A percentile compares a stretch with the other conserved stretches of the same genome.
Conservation (phyloP, 768 basidiomycete species). For the Termitomyces sp. region DNA sequence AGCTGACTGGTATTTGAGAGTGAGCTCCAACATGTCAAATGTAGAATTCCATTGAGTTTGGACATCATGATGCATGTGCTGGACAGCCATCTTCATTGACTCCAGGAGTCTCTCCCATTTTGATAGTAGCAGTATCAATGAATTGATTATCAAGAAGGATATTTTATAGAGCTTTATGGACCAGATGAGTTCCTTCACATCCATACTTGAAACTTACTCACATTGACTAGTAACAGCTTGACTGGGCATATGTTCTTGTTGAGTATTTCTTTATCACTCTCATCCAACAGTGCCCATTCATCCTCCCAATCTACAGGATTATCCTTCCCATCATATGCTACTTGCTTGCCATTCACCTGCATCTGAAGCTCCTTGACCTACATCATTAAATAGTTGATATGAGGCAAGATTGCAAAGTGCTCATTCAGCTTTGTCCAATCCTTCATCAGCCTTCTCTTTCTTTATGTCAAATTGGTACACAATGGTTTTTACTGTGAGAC, state of each 20-base stretch:
- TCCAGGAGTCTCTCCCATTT: background rate
- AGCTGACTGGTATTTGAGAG: constrained; percentile 20
- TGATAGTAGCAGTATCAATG: constrained; percentile 8
- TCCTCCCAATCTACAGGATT: constrained; percentile 20
- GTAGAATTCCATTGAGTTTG: constrained; percentile 26
- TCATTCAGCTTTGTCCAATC: background rate
- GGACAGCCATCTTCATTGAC: constrained; percentile 1
- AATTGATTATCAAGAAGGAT: constrained; percentile 4
- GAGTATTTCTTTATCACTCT: constrained; percentile 10
- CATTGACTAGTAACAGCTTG: constrained; percentile 27
- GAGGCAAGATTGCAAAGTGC: constrained; percentile 12
- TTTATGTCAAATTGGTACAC: constrained; percentile 29
- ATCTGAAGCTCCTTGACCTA: constrained; percentile 7
- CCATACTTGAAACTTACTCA: constrained; percentile 7
- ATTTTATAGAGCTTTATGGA: background rate
- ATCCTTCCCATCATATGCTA: constrained; percentile 12
- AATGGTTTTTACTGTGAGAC: constrained; percentile 29
- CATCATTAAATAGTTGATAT: constrained; percentile 11
- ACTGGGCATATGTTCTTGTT: constrained; percentile 18
- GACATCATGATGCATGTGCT: constrained; percentile 26
- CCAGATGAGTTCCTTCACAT: background rate
- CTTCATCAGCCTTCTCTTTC: constrained; percentile 9
- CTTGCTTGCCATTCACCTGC: constrained; percentile 4
- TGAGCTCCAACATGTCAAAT: constrained; percentile 28
- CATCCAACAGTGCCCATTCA: constrained; percentile 6